Percentiles rank a stretch among this genome's conserved stretches.
Conservation (phyloP, 176 grass and related monocot genomes). For the Stipa capillata region DNA sequence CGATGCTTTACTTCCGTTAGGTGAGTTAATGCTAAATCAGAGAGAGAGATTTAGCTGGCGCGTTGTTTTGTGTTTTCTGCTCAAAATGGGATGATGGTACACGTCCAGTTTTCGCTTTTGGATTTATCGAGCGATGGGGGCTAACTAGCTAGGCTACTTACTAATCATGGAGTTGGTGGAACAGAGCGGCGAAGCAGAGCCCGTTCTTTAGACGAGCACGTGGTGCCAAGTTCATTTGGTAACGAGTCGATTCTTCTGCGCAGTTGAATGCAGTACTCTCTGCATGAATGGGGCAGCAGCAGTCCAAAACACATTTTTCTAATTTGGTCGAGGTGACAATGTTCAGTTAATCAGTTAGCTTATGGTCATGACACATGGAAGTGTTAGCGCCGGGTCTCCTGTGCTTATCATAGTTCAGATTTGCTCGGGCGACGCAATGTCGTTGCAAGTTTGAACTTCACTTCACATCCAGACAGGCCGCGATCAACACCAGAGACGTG, state of each 20-base stretch:
- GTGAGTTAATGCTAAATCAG: not conserved
- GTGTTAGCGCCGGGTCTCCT: not conserved
- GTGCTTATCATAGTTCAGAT: too few species aligned
- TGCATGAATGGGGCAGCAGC: not conserved
- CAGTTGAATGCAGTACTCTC: not conserved
- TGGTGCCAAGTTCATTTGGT: conserved; percentile 10
- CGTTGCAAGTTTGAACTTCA: too few species aligned
- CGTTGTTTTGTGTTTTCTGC: not conserved
- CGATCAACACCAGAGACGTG: not conserved
- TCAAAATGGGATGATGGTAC: not conserved
- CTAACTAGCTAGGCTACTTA: too few species aligned
- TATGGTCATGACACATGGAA: not conserved
- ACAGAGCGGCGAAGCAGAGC: not conserved
- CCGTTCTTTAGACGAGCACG: conserved; percentile 6
- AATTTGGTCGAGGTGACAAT: not conserved
- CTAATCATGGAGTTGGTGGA: conserved; percentile 15
- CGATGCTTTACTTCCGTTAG: conserved; percentile 27
- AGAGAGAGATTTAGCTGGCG: not conserved
- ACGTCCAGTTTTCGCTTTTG: conserved; percentile 16
- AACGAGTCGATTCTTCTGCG: not conserved
- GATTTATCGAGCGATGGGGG: conserved; percentile 8
- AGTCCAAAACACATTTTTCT: not conserved
- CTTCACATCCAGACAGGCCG: not conserved
- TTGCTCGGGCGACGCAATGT: too few species aligned
- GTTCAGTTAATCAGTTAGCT: not conserved